These are phyloP conservation scores for Lentinula edodes DNA, from an alignment of 768 basidiomycete species.

Conservation along the genomic window DNA sequence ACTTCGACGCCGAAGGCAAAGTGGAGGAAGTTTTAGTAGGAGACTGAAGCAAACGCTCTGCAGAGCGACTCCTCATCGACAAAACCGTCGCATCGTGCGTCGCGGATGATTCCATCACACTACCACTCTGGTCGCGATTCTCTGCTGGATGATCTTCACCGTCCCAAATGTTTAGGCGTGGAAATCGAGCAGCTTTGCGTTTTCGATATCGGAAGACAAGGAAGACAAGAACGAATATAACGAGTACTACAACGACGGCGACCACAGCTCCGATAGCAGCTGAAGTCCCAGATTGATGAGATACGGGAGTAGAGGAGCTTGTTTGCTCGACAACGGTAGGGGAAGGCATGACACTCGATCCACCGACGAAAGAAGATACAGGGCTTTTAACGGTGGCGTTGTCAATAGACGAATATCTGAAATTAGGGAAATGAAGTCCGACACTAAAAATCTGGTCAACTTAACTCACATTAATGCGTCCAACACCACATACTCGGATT, in stretches of 20 bases:
- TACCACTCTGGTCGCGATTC: not conserved
- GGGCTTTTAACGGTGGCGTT: not conserved
- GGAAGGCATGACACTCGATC: not conserved
- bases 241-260: not conserved
- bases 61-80: not conserved
- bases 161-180: not conserved
- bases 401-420: not conserved
- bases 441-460: not conserved
- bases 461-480: slow-evolving; percentile 6
- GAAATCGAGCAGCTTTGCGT: not conserved
- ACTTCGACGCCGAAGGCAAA: not conserved
- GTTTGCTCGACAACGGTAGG: not conserved
- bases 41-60: not conserved
- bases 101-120: not conserved
- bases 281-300: not conserved
- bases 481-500: not conserved
- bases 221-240: not conserved
- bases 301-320: not conserved
- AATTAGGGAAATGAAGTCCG: not conserved
- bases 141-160: not conserved
- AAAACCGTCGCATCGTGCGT: not conserved
- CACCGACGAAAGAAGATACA: no score
- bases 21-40: not conserved
- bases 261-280: not conserved
- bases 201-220: not conserved